Percentiles rank a stretch among this genome's conserved stretches.
Conservation (phyloP, 2,329 filamentous ascomycete genomes). For the Fusarium cyanostomum region DNA sequence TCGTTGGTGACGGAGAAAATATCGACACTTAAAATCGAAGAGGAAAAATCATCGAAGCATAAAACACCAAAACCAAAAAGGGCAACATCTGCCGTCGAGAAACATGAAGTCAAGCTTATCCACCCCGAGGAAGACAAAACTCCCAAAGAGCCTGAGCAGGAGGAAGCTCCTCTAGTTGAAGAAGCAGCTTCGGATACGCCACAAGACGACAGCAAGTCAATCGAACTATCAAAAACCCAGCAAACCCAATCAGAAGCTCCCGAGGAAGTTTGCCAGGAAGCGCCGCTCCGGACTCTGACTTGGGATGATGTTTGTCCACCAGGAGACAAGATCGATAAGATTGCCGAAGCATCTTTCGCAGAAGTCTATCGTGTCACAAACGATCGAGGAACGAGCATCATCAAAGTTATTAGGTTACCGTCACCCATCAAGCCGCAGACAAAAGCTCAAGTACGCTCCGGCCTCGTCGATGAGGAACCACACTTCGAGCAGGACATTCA, state of each 20-base stretch:
- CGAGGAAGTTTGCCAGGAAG: constrained; percentile 39
- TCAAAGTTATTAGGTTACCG: constrained; percentile 69
- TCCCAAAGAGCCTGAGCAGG: neutral
- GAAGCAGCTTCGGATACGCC: neutral
- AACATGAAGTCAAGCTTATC: constrained; percentile 17
- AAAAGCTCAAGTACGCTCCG: constrained; percentile 62
- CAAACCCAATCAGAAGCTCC: constrained; percentile 15
- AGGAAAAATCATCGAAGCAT: constrained; percentile 19
- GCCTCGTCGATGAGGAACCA: constrained; percentile 67
- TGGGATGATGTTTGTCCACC: constrained; percentile 68
- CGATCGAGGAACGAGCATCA: constrained; percentile 68
- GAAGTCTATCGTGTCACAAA: constrained; percentile 73
- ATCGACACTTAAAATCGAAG: constrained; percentile 44
- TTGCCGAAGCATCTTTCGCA: constrained; percentile 73
- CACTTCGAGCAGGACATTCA: constrained; percentile 63
- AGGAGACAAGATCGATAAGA: constrained; percentile 66
- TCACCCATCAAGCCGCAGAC: constrained; percentile 68
- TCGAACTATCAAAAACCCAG: neutral
- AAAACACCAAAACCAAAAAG: constrained; percentile 30
- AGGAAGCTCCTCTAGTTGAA: constrained; percentile 3
- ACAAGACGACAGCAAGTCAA: constrained; percentile 6
- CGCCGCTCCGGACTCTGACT: constrained; percentile 55
- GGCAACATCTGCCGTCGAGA: neutral
- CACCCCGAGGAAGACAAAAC: constrained; percentile 5
- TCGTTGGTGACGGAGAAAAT: constrained; percentile 49